phyloP scores from a whole-genome alignment of 176 grass and related monocot species.

The Carex cristatella region DNA sequence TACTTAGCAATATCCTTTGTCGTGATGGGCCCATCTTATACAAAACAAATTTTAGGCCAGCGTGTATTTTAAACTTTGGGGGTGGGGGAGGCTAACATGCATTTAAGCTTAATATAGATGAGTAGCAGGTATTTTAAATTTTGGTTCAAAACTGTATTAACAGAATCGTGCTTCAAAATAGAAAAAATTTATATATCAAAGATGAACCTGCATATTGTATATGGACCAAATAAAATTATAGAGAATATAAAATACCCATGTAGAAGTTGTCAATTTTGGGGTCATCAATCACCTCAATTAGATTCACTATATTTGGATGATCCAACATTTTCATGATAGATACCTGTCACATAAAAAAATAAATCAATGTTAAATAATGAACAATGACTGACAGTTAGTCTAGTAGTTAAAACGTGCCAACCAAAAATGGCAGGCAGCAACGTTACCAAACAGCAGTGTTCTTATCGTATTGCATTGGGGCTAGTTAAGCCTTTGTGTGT shows the following conservation, averaged over 20 bases:
- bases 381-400: background rate
- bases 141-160: background rate
- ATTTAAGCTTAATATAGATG: background rate
- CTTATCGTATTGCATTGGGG: background rate
- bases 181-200: background rate
- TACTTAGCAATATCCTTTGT: slow-evolving; percentile 5
- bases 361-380: background rate
- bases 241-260: slow-evolving; percentile 52
- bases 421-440: background rate
- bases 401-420: background rate
- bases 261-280: slow-evolving; percentile 73
- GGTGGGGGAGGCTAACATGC: background rate
- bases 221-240: slow-evolving; percentile 15
- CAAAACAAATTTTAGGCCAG: too few relatives aligned
- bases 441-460: background rate
- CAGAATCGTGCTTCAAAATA: background rate
- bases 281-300: slow-evolving; percentile 90
- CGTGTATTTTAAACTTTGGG: too few relatives aligned
- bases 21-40: background rate
- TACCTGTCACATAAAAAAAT: slow-evolving; percentile 39
- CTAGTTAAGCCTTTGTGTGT: background rate
- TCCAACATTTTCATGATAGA: slow-evolving; percentile 94
- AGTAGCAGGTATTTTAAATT: slow-evolving; percentile 4
- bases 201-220: background rate
- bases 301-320: slow-evolving; percentile 96